phyloP scores from a whole-genome alignment of 208 protist genomes.

The Crithidia mellificae region DNA sequence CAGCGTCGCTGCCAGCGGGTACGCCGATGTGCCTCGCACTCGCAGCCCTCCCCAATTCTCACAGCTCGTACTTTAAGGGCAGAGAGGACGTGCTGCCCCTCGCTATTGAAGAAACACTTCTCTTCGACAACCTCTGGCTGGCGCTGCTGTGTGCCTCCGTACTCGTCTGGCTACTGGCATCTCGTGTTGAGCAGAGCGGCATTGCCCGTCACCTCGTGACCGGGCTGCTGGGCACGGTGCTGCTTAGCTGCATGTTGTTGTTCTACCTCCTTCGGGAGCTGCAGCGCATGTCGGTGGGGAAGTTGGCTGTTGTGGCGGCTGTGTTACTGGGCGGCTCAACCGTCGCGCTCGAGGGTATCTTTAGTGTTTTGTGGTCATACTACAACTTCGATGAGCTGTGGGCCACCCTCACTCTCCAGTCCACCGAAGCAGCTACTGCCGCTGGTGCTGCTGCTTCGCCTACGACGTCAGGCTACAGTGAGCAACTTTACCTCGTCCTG shows the following conservation, averaged over 20 bases:
- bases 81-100: conserved; percentile 20
- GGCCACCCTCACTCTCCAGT: not conserved
- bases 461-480: too few species aligned
- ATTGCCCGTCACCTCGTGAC: conserved; percentile 53
- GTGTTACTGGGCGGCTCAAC: conserved; percentile 57
- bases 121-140: conserved; percentile 59
- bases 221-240: conserved; percentile 42
- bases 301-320: conserved; percentile 44
- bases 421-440: too few species aligned
- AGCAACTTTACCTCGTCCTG: too few species aligned
- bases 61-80: not conserved
- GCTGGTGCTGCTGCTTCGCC: not conserved
- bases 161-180: conserved; percentile 37
- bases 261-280: conserved; percentile 54
- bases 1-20: conserved; percentile 29
- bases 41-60: conserved; percentile 18
- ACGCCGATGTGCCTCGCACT: conserved; percentile 38
- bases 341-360: conserved; percentile 35
- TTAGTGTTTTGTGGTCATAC: conserved; percentile 13
- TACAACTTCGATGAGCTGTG: conserved; percentile 8
- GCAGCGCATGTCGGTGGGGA: conserved; percentile 63
- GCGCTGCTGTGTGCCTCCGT: conserved; percentile 37
- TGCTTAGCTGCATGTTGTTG: conserved; percentile 38
- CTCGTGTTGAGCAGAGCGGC: conserved; percentile 44
- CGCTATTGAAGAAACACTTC: conserved; percentile 38